These are phyloP conservation scores for Globisporangium viniferum DNA, from an alignment of 352 stramenopile genomes.

Conservation along the genomic window DNA sequence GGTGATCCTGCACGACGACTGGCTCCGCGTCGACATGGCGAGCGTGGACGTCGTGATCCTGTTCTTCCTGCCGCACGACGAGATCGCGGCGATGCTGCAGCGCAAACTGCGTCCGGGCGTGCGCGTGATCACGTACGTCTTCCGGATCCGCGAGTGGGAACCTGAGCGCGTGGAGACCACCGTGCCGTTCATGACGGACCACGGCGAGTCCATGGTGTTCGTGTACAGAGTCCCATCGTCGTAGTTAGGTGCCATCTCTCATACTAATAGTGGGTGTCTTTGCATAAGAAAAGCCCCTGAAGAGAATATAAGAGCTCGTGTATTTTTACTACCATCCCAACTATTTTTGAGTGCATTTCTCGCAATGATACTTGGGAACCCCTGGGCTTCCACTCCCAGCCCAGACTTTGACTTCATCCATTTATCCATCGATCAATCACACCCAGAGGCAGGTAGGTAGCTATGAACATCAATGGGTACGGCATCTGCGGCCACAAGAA, in stretches of 20 bases:
- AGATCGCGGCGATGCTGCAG: constrained; percentile 34
- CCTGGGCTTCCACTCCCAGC: neutral
- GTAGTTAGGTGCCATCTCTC: neutral
- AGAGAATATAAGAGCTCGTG: neutral
- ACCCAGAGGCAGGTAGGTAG: constrained; percentile 1
- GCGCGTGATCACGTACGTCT: constrained; percentile 66
- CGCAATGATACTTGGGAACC: neutral
- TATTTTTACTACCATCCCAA: neutral
- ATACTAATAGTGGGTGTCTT: neutral
- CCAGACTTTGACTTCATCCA: neutral
- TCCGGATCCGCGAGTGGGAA: constrained; percentile 55
- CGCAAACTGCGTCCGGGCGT: constrained; percentile 37
- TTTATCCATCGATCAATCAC: neutral
- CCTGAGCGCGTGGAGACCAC: constrained; percentile 34
- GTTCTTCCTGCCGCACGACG: constrained; percentile 61
- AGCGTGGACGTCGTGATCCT: constrained; percentile 50
- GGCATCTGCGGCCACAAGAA: constrained; percentile 86
- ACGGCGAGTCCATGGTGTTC: constrained; percentile 43
- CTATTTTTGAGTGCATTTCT: constrained; percentile 1
- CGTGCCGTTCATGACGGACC: constrained; percentile 61
- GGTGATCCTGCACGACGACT: constrained; percentile 50
- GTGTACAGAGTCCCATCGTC: constrained; percentile 36
- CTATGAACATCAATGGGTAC: constrained; percentile 51
- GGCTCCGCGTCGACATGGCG: constrained; percentile 40
- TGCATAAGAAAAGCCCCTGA: neutral